Base-by-base conservation (phyloP, 345 rosid species). In the Dipteronia sinensis region DNA sequence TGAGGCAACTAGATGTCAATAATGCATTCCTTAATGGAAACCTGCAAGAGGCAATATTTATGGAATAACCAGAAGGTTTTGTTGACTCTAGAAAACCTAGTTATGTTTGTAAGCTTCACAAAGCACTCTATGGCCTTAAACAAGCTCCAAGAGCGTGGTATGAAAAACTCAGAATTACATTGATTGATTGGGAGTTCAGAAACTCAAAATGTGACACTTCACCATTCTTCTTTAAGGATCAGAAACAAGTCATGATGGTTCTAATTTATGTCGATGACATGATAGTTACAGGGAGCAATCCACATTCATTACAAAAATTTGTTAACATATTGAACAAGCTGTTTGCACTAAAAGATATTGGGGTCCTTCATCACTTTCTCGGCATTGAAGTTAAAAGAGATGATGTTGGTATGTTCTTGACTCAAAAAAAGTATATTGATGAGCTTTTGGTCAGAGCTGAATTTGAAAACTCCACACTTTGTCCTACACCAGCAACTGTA, bases 41-140 rank as follows among this genome's bases (percentile, higher is more conserved):
- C 11, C 0, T 22, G 11, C 1, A 42, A 3, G 55, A 44, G 16
- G 56, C 4, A 4, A 31, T 68, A 44, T n/a, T n/a, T 22, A 22
- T 68, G 5, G 0, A 4, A 0, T 27, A 76, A 20, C 73, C 22
- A 3, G 0, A 1, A 6, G 74, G 74, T 2, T 76, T 68, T 5
- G 13, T 7, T 0, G 12, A 67, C 9, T 1, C 23, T 0, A 0
- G 8, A 0, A 17, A 5, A 0, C 17, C 55, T 0, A 1, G 8
- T 1, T 10, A 56, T 58, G 67, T 56, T 0, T 76, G 67, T 15
- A 58, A 11, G 3, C 44, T 58, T 0, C 7, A 59, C 2, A 76
- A 68, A 66, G n/a, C 46, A 3, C 7, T 68, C 0, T 68, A 68
- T 42, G 74, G 67, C 1, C 7, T 23, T 9, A 68, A 68, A 2